A percentile compares a stretch with the other conserved stretches of the same genome.
Conservation (phyloP, 352 stramenopile genomes). For the Globisporangium mamillatum region DNA sequence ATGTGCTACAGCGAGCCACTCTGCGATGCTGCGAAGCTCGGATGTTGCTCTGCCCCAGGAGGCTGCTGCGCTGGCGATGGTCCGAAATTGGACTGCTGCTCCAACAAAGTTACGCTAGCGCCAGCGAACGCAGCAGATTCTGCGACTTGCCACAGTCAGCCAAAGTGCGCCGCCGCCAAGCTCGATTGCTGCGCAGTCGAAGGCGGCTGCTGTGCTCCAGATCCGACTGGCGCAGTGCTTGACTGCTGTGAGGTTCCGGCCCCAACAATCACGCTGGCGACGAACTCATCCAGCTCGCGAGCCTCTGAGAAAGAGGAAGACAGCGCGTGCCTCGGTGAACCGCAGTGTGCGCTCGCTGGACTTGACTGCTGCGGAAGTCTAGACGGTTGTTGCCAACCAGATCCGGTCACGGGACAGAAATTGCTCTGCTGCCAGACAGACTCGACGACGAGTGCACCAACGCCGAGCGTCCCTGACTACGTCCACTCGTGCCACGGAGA, state of each 20-base stretch:
- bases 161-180: slow-evolving; percentile 27
- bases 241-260: slow-evolving; percentile 25
- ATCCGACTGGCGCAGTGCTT: slow-evolving; percentile 26
- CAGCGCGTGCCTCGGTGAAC: slow-evolving; percentile 6
- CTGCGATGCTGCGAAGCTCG: slow-evolving; percentile 39
- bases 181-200: slow-evolving; percentile 34
- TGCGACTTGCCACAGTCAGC: slow-evolving; percentile 31
- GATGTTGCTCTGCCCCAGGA: slow-evolving; percentile 38
- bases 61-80: slow-evolving; percentile 46
- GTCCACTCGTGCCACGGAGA: slow-evolving; percentile 18
- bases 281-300: neutral
- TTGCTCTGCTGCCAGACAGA: slow-evolving; percentile 22
- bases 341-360: slow-evolving; percentile 14
- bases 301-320: neutral
- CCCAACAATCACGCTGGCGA: neutral
- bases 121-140: slow-evolving; percentile 1
- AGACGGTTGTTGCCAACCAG: slow-evolving; percentile 28
- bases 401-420: slow-evolving; percentile 18
- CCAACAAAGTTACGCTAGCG: slow-evolving; percentile 14
- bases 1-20: slow-evolving; percentile 39
- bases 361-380: slow-evolving; percentile 23
- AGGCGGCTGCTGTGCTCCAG: slow-evolving; percentile 35
- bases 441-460: slow-evolving; percentile 4
- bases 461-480: slow-evolving; percentile 7
- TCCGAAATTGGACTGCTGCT: slow-evolving; percentile 38